A percentile compares a stretch with the other conserved stretches of the same genome.
These are phyloP conservation scores for Lasiodiplodia citricola DNA, from an alignment of 2,329 filamentous ascomycete genomes.

Conservation along the genomic window DNA sequence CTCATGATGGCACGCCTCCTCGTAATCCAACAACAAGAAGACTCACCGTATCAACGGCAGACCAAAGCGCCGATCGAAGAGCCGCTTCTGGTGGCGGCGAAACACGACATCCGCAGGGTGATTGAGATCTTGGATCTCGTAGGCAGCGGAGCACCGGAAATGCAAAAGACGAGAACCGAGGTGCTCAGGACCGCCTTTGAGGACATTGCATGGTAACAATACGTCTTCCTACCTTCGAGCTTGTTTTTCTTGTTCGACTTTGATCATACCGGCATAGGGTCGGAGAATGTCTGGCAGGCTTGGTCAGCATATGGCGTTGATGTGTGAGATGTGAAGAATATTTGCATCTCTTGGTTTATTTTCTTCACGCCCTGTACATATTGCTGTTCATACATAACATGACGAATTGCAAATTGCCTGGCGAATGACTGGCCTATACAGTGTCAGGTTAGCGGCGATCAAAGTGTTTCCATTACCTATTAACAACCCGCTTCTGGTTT, in stretches of 20 bases:
- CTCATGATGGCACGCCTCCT: conserved; percentile 48
- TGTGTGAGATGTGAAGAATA: background rate
- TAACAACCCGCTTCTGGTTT: background rate
- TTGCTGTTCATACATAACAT: background rate
- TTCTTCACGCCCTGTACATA: background rate
- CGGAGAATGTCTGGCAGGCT: background rate
- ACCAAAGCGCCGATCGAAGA: conserved; percentile 38
- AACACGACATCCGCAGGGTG: conserved; percentile 51
- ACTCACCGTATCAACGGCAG: conserved; percentile 32
- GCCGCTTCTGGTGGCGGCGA: conserved; percentile 45
- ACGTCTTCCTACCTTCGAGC: background rate
- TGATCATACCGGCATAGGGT: background rate
- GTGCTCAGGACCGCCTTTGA: conserved; percentile 53
- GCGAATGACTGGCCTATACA: background rate
- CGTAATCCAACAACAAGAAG: conserved; percentile 40
- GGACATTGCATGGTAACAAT: conserved; percentile 36
- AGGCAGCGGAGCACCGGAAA: conserved; percentile 51
- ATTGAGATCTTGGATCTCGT: conserved; percentile 53
- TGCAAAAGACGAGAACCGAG: conserved; percentile 55
- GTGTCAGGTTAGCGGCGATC: background rate
- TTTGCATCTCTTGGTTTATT: background rate
- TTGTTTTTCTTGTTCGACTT: background rate
- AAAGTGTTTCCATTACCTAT: background rate
- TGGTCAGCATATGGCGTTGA: background rate
- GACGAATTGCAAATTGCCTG: background rate